Percentiles rank a stretch among this genome's conserved stretches.
Evolutionary conservation across 2,329 filamentous ascomycete genomes (phyloP).

Genomic region (Pestalotiopsis sp.): DNA sequence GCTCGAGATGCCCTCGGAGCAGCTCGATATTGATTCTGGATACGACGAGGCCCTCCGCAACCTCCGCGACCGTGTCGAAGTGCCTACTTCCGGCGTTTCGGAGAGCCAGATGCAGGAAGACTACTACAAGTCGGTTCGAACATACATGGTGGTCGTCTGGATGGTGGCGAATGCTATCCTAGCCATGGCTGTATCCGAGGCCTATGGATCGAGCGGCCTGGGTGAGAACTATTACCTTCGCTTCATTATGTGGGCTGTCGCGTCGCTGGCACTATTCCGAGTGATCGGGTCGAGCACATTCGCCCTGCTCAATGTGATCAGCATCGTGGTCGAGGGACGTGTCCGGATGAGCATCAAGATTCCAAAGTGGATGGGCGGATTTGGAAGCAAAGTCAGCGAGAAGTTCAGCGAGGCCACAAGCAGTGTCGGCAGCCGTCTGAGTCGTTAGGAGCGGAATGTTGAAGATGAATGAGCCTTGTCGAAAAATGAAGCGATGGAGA

Average conservation of each 20-base stretch:
- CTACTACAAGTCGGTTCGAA: slow-evolving; percentile 96
- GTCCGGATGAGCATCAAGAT: slow-evolving; percentile 62
- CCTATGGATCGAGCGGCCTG: slow-evolving; percentile 72
- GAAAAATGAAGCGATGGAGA: neutral
- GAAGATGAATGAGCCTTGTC: neutral
- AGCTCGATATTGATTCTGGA: slow-evolving; percentile 95
- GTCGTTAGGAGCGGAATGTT: slow-evolving; percentile 21
- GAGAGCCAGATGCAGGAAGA: slow-evolving; percentile 93
- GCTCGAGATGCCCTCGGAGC: slow-evolving; percentile 95
- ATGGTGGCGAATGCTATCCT: slow-evolving; percentile 90
- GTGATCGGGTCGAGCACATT: slow-evolving; percentile 82
- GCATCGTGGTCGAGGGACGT: slow-evolving; percentile 84
- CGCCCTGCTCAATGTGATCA: slow-evolving; percentile 80
- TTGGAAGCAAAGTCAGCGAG: slow-evolving; percentile 44
- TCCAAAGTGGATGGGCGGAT: slow-evolving; percentile 46
- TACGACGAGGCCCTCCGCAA: slow-evolving; percentile 98
- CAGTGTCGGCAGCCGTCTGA: slow-evolving; percentile 47
- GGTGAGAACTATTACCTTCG: slow-evolving; percentile 86
- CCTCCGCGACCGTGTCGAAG: slow-evolving; percentile 88
- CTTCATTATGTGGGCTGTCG: slow-evolving; percentile 92
- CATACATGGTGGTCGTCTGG: slow-evolving; percentile 97
- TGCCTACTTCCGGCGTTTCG: slow-evolving; percentile 59
- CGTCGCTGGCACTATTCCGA: slow-evolving; percentile 82
- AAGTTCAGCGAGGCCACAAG: slow-evolving; percentile 50
- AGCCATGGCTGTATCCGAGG: slow-evolving; percentile 89